Conservation (phyloP, 2,329 filamentous ascomycete species). For the Didymella sp. region DNA sequence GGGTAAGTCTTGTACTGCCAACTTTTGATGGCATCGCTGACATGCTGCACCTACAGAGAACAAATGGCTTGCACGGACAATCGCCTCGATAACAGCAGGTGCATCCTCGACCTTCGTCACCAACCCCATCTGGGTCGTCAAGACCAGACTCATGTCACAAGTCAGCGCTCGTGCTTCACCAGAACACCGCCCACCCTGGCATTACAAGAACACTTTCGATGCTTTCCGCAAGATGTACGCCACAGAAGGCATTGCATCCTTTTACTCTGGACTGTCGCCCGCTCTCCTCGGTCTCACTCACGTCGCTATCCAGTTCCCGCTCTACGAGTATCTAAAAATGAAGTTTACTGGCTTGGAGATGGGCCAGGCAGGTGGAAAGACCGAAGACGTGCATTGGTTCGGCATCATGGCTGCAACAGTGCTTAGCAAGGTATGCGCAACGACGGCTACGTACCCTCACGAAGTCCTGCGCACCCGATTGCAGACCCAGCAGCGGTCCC, state of each 20-base stretch:
- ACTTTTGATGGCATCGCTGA: slow-evolving; percentile 15
- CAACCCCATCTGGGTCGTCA: slow-evolving; percentile 99
- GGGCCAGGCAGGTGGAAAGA: slow-evolving; percentile 68
- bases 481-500: slow-evolving; percentile 86
- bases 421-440: slow-evolving; percentile 91
- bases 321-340: slow-evolving; percentile 92
- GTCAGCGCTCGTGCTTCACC: slow-evolving; percentile 65
- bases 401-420: slow-evolving; percentile 90
- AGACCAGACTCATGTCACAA: slow-evolving; percentile 97
- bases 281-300: slow-evolving; percentile 91
- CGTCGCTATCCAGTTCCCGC: slow-evolving; percentile 95
- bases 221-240: slow-evolving; percentile 96
- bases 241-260: slow-evolving; percentile 84
- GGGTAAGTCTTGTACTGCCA: slow-evolving; percentile 45
- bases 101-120: slow-evolving; percentile 92
- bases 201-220: slow-evolving; percentile 88
- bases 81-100: slow-evolving; percentile 88
- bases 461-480: slow-evolving; percentile 93
- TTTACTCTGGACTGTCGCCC: slow-evolving; percentile 93
- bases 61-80: slow-evolving; percentile 79
- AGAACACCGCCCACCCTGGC: slow-evolving; percentile 75
- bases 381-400: slow-evolving; percentile 73
- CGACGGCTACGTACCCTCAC: slow-evolving; percentile 94
- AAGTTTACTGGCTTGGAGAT: slow-evolving; percentile 89
- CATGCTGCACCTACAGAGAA: slow-evolving; percentile 60